Evolutionary conservation across 352 stramenopile species (phyloP).

Genomic region (Phytopythium sindhum): DNA sequence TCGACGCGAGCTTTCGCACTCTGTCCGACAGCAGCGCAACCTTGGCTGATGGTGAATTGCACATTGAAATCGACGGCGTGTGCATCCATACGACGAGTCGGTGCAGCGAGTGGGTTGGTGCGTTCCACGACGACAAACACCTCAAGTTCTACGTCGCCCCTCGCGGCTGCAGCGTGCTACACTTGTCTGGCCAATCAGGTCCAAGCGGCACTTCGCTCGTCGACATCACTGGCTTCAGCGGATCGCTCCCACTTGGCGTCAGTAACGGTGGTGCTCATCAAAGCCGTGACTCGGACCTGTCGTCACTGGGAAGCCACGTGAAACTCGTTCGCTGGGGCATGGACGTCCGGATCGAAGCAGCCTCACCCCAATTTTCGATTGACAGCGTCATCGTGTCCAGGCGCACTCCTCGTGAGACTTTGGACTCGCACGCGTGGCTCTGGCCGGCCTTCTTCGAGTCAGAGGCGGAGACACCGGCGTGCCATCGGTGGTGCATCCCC

Average conservation of each 20-base stretch:
- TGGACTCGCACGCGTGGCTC: constrained; percentile 44
- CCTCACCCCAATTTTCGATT: constrained; percentile 32
- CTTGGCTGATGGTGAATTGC: constrained; percentile 5
- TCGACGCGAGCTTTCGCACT: constrained; percentile 34
- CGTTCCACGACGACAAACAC: constrained; percentile 17
- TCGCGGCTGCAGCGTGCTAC: constrained; percentile 20
- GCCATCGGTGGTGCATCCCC: constrained; percentile 33
- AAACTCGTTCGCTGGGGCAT: constrained; percentile 5
- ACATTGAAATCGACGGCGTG: constrained; percentile 35
- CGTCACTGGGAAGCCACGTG: background rate
- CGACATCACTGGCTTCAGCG: constrained; percentile 35
- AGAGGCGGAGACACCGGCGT: constrained; percentile 11
- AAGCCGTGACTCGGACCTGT: too few relatives aligned
- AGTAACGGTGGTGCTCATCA: background rate
- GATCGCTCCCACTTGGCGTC: background rate
- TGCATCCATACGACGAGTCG: constrained; percentile 57
- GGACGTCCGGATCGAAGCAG: constrained; percentile 41
- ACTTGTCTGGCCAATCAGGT: constrained; percentile 17
- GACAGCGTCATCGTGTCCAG: constrained; percentile 47
- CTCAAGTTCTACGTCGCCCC: constrained; percentile 43
- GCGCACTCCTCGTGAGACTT: constrained; percentile 35
- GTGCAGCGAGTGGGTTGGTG: constrained; percentile 58
- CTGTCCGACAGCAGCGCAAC: background rate
- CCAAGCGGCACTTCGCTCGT: constrained; percentile 24
- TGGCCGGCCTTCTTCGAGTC: constrained; percentile 24